These are phyloP conservation scores for Hypomontagnella submonticulosa DNA, from an alignment of 495 filamentous ascomycete genomes.

Conservation along the genomic window DNA sequence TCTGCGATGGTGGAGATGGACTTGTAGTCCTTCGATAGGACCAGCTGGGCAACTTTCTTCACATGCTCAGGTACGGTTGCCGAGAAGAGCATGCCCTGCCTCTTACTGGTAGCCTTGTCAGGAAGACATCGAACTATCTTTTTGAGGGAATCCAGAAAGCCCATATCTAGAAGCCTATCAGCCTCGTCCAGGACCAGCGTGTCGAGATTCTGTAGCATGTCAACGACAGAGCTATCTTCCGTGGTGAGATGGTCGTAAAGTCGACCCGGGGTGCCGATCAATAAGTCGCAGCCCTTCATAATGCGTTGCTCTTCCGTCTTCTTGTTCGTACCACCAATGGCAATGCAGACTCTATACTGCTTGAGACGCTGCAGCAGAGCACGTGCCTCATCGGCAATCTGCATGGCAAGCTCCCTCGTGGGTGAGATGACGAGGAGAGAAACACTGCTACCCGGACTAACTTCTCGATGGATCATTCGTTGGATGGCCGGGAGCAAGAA, in stretches of 20 bases:
- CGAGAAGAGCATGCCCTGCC: conserved; percentile 79
- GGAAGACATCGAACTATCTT: conserved; percentile 68
- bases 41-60: conserved; percentile 67
- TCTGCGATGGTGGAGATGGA: conserved; percentile 70
- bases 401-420: conserved; percentile 72
- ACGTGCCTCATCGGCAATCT: conserved; percentile 68
- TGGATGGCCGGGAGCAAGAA: conserved; percentile 75
- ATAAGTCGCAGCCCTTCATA: conserved; percentile 56
- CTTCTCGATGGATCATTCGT: conserved; percentile 60
- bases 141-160: conserved; percentile 68
- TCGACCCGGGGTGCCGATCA: conserved; percentile 73
- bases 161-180: conserved; percentile 73
- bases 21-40: conserved; percentile 66
- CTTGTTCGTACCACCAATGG: conserved; percentile 57
- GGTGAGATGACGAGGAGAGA: conserved; percentile 73
- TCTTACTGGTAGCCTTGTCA: conserved; percentile 59
- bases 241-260: conserved; percentile 64
- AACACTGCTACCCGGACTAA: conserved; percentile 49
- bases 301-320: conserved; percentile 49
- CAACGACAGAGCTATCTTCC: neutral
- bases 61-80: conserved; percentile 74
- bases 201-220: conserved; percentile 52
- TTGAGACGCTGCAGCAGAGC: conserved; percentile 48
- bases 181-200: conserved; percentile 75
- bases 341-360: conserved; percentile 48